Evolutionary conservation across 495 filamentous ascomycete genomes (phyloP).

Genomic region (Darksidea phi): DNA sequence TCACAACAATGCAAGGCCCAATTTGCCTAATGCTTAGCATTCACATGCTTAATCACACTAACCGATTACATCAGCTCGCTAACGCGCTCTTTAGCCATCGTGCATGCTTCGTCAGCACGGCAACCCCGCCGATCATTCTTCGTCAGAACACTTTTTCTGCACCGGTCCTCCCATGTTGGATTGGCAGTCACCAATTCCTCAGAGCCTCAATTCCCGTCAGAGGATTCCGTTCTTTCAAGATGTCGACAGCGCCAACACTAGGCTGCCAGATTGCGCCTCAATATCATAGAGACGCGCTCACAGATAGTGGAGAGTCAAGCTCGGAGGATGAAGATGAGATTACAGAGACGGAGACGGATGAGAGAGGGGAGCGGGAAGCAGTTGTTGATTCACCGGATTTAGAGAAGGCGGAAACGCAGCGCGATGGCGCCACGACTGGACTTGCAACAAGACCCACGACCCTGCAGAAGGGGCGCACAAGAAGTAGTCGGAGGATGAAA

Average conservation of each 20-base stretch:
- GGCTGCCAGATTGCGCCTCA: slow-evolving; percentile 30
- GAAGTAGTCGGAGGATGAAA: slow-evolving; percentile 9
- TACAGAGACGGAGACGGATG: slow-evolving; percentile 6
- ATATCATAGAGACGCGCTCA: slow-evolving; percentile 7
- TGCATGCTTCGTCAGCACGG: too few relatives aligned
- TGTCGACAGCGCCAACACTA: slow-evolving; percentile 7
- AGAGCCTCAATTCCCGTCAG: background rate
- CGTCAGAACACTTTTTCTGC: too few relatives aligned
- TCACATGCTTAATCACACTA: too few relatives aligned
- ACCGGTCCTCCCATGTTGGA: too few relatives aligned
- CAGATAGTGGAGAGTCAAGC: background rate
- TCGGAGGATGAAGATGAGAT: slow-evolving; percentile 13
- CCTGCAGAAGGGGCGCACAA: slow-evolving; percentile 21
- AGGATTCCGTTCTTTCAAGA: background rate
- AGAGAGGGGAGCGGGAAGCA: background rate
- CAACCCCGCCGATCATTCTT: too few relatives aligned
- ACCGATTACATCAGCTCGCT: too few relatives aligned
- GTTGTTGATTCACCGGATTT: slow-evolving; percentile 1
- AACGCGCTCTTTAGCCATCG: too few relatives aligned
- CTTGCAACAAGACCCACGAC: slow-evolving; percentile 7
- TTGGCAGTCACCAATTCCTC: too few relatives aligned
- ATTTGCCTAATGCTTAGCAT: too few relatives aligned
- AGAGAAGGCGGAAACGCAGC: slow-evolving; percentile 27
- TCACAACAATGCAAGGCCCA: too few relatives aligned
- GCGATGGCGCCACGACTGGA: background rate